These are phyloP conservation scores for Penicillium sp. DNA, from an alignment of 2,329 filamentous ascomycete genomes.

Conservation along the genomic window DNA sequence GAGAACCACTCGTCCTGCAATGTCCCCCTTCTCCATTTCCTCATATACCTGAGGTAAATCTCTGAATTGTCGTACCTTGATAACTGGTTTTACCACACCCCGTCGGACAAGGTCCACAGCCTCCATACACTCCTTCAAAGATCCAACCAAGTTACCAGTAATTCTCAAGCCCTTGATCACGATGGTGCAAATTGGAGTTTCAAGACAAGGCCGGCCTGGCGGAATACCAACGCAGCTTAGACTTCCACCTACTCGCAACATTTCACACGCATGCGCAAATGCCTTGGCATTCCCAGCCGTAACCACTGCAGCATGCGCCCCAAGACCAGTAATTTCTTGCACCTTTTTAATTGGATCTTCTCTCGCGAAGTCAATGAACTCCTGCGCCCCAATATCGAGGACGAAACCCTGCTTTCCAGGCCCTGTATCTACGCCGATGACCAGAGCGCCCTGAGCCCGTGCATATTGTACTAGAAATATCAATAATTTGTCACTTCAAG, in stretches of 20 bases:
- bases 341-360: slow-evolving; percentile 41
- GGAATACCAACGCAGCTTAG: slow-evolving; percentile 52
- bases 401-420: slow-evolving; percentile 45
- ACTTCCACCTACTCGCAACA: slow-evolving; percentile 50
- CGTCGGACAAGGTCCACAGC: slow-evolving; percentile 49
- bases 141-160: slow-evolving; percentile 50
- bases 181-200: slow-evolving; percentile 49
- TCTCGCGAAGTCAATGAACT: slow-evolving; percentile 48
- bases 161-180: slow-evolving; percentile 52
- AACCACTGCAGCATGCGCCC: slow-evolving; percentile 49
- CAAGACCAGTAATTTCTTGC: slow-evolving; percentile 42
- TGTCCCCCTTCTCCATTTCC: slow-evolving; percentile 50
- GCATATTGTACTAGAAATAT: slow-evolving; percentile 47
- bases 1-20: slow-evolving; percentile 49
- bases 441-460: slow-evolving; percentile 45
- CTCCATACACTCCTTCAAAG: slow-evolving; percentile 52
- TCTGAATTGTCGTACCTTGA: slow-evolving; percentile 47
- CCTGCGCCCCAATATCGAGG: slow-evolving; percentile 42
- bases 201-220: slow-evolving; percentile 41
- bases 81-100: slow-evolving; percentile 48
- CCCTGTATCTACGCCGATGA: slow-evolving; percentile 49
- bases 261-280: slow-evolving; percentile 48
- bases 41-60: slow-evolving; percentile 50
- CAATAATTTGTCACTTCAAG: neutral
- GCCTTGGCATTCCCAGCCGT: slow-evolving; percentile 48